phyloP scores from a whole-genome alignment of 2,329 filamentous ascomycete species.

The Penicillium fuscoglaucum region DNA sequence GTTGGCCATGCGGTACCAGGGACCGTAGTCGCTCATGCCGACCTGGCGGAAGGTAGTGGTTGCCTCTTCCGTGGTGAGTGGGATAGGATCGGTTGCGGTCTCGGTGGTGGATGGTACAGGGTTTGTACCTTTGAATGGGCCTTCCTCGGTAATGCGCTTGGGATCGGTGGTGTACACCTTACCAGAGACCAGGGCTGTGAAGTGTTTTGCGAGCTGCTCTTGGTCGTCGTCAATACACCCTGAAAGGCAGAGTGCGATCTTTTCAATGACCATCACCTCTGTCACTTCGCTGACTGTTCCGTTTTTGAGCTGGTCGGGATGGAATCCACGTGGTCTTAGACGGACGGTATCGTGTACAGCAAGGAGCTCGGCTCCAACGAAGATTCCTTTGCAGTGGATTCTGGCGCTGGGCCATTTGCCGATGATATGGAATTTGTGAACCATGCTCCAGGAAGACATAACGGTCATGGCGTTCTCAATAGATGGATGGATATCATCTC shows the following conservation, averaged over 20 bases:
- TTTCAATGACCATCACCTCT: slow-evolving; percentile 56
- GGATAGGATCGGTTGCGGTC: slow-evolving; percentile 9
- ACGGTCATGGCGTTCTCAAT: slow-evolving; percentile 55
- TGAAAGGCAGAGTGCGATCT: slow-evolving; percentile 53
- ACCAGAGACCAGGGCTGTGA: slow-evolving; percentile 52
- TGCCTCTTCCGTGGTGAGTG: slow-evolving; percentile 36
- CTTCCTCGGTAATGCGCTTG: slow-evolving; percentile 25
- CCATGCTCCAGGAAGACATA: slow-evolving; percentile 54
- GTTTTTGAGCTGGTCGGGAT: slow-evolving; percentile 14
- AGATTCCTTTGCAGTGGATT: slow-evolving; percentile 56
- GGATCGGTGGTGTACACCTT: slow-evolving; percentile 45
- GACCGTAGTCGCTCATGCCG: slow-evolving; percentile 48
- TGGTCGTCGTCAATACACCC: slow-evolving; percentile 52
- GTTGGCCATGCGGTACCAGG: slow-evolving; percentile 54
- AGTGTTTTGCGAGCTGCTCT: slow-evolving; percentile 48
- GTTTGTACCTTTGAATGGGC: slow-evolving; percentile 8
- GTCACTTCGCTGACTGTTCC: slow-evolving; percentile 34
- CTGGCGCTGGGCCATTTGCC: slow-evolving; percentile 57
- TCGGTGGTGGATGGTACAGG: background rate
- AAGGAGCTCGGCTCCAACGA: slow-evolving; percentile 58
- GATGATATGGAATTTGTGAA: slow-evolving; percentile 54
- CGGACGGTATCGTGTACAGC: slow-evolving; percentile 56
- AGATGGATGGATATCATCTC: slow-evolving; percentile 53
- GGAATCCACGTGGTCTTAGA: slow-evolving; percentile 41
- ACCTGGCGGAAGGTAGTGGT: slow-evolving; percentile 39